Evolutionary conservation across 305 asterid species (phyloP).

Genomic region (Solanum aculeatissimum): DNA sequence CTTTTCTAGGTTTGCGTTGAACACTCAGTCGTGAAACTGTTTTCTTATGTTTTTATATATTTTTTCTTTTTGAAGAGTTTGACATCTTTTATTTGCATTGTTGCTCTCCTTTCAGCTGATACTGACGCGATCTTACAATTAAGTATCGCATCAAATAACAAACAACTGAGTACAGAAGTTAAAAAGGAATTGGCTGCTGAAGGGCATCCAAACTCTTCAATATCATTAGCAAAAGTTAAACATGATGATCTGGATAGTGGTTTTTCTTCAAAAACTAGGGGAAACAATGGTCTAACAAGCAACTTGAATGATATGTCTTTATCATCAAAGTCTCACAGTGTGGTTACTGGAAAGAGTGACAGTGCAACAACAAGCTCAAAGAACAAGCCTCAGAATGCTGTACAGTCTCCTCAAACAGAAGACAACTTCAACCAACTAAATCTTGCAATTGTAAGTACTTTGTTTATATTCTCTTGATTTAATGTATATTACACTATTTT

Average conservation of each 20-base stretch:
- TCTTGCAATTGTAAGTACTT: slow-evolving; percentile 77
- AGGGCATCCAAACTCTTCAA: slow-evolving; percentile 25
- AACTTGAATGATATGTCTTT: slow-evolving; percentile 24
- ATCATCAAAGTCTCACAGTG: slow-evolving; percentile 38
- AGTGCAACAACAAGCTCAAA: slow-evolving; percentile 30
- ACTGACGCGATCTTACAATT: slow-evolving; percentile 10
- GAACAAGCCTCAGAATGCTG: slow-evolving; percentile 66
- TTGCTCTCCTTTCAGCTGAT: slow-evolving; percentile 10
- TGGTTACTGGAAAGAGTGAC: slow-evolving; percentile 22
- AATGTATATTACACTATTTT: neutral
- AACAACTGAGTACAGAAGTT: slow-evolving; percentile 20
- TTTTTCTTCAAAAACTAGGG: slow-evolving; percentile 27
- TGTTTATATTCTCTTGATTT: neutral
- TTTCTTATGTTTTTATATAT: neutral
- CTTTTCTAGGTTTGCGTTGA: neutral
- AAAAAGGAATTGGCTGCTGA: slow-evolving; percentile 26
- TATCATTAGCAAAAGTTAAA: slow-evolving; percentile 28
- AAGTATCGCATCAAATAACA: slow-evolving; percentile 20
- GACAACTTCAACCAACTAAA: slow-evolving; percentile 63
- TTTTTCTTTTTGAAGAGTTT: neutral
- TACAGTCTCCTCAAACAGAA: slow-evolving; percentile 46
- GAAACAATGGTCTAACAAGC: slow-evolving; percentile 17
- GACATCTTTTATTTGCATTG: neutral
- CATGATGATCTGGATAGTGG: slow-evolving; percentile 19
- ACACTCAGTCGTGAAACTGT: neutral